Conservation (phyloP, 352 stramenopile genomes). For the Thalassiosira livingstoniorum region DNA sequence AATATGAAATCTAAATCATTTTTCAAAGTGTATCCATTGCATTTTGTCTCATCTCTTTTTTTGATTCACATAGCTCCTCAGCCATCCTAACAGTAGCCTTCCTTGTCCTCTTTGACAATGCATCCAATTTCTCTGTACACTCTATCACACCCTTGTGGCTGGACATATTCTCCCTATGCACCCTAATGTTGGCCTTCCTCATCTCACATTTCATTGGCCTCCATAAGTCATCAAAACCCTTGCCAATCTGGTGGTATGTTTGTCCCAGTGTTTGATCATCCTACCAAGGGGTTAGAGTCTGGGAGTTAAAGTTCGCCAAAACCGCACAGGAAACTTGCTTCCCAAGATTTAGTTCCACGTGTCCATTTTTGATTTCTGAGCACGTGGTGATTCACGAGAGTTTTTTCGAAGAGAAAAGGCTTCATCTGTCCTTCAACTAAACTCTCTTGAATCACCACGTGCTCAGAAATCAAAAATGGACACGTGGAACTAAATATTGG, state of each 20-base stretch:
- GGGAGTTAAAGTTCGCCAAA: too few species aligned
- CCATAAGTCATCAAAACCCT: not conserved
- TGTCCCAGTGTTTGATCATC: constrained; percentile 20
- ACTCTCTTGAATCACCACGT: too few species aligned
- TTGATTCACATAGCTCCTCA: not conserved
- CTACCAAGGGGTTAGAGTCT: too few species aligned
- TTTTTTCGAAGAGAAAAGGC: too few species aligned
- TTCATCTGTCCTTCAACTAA: too few species aligned
- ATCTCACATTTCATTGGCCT: not conserved
- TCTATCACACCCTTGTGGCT: not conserved
- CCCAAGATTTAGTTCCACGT: too few species aligned
- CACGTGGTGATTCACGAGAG: too few species aligned
- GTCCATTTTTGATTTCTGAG: too few species aligned
- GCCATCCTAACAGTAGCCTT: not conserved
- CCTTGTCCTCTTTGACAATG: not conserved
- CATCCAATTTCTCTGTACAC: not conserved
- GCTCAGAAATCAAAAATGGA: too few species aligned
- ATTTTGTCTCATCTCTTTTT: not conserved
- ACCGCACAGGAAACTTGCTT: too few species aligned
- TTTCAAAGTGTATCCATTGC: not conserved
- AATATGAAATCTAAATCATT: too few species aligned
- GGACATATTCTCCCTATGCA: not conserved
- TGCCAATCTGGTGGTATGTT: not conserved
- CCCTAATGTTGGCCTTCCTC: not conserved
- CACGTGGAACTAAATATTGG: too few species aligned